phyloP scores from a whole-genome alignment of 148 eudicot species.

The Vaccinium macrocarpon region DNA sequence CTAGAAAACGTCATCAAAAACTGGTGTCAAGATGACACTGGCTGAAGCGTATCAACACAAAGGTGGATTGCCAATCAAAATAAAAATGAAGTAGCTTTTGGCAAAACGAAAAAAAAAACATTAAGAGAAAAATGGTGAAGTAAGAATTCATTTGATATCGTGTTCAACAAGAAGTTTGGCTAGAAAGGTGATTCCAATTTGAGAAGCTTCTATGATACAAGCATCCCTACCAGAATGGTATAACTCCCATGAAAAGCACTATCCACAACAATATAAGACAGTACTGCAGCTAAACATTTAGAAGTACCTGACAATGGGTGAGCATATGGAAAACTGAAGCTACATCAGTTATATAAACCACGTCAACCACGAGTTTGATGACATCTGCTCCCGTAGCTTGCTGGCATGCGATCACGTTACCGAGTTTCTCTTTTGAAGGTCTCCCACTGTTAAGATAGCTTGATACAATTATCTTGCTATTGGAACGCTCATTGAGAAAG shows the following conservation, averaged over 20 bases:
- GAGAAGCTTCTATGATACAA: no score
- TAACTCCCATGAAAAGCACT: background rate
- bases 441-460: constrained; percentile 40
- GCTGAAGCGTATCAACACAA: background rate
- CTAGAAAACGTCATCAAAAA: background rate
- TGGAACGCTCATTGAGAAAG: constrained; percentile 35
- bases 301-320: constrained; percentile 46
- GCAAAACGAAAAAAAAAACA: background rate
- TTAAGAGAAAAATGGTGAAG: background rate
- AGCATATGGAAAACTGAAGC: constrained; percentile 42
- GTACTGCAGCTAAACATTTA: background rate
- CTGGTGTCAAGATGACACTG: background rate
- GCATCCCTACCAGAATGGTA: no score
- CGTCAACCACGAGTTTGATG: constrained; percentile 38
- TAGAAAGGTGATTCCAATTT: background rate
- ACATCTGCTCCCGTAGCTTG: constrained; percentile 62
- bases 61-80: background rate
- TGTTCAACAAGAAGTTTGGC: background rate
- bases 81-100: background rate
- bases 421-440: constrained; percentile 42
- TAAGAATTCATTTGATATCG: background rate
- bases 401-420: constrained; percentile 35
- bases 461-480: constrained; percentile 52
- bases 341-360: constrained; percentile 39
- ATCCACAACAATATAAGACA: background rate